Evolutionary conservation across 2,329 filamentous ascomycete species (phyloP), one percentile per base, ranked within the genome.

Genomic region (Chrysoporthe austroafricana): DNA sequence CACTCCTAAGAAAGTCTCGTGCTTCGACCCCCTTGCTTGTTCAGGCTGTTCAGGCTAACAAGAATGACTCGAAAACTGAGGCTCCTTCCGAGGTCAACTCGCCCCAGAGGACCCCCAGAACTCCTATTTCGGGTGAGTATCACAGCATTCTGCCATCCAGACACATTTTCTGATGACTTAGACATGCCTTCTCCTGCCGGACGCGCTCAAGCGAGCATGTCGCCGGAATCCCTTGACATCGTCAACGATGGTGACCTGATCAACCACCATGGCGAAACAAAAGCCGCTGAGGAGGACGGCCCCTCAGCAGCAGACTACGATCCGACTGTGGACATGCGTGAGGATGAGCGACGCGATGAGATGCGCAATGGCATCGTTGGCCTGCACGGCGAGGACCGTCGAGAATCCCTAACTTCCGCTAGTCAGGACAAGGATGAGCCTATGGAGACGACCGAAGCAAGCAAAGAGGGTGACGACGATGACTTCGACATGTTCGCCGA

Each of bases 241-340:
- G 81, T 86, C 73, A 86, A 89, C 73, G 91, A 93, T 74, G 84
- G 87, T 66, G 87, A 90, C 71, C 83, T 93, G 71, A 87, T 88
- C 77, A 91, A 92, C 75, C 82, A 76, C 5, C 84, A 88, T 73
- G 82, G 80, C 46, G 79, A 82, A 70, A 73, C 73, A 54, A 79
- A 81, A 61, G 70, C 70, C 18, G 71, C 75, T 13, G 82, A 83
- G 2, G 86, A 88, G 71, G 91, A 96, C 73, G 93, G 91, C 7
- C 91, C 92, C 6, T 97, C 94, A n/a, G 94, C 94, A 58, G 94
- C 93, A 68, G 93, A 97, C 77, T 97, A 97, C 76, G 93, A 97
- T 75, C 94, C 94, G 1, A 96, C 90, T 1, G 84, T 90, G 72
- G 94, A 97, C 76, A 96, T 95, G 91, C 85, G 91, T 76, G 92